Evolutionary conservation across 1,139 yeast species (phyloP), one percentile per base, ranked within the genome.

Genomic region (Hansenula sp.): DNA sequence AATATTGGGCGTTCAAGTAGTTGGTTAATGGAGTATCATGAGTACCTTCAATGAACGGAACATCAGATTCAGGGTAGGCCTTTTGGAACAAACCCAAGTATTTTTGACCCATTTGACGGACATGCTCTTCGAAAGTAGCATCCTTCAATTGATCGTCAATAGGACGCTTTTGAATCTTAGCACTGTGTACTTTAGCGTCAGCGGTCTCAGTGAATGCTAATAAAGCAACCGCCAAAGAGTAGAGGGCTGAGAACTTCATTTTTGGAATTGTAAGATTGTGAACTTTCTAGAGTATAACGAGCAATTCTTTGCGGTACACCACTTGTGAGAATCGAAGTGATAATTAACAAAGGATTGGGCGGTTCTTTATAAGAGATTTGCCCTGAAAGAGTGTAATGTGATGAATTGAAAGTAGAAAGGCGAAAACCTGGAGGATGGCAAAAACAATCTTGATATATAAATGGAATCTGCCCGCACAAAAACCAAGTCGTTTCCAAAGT

Each of bases 1-100:
- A 91, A 68, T 93, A 93, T 70, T 93, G 98, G 36, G 97, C 97
- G 64, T 93, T 91, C 70, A 87, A 71, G 67, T 91, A 93, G 72
- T 93, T 90, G 55, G 93, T 83, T 64, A 93, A 77, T 8, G 98
- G 98, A 40, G 87, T 76, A 49, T 84, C 84, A 58, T 79, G 85
- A 42, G 56, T 52, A 29, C 50, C 51, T 43, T 63, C 60, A 34
- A 72, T 66, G 52, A 77, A 72, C 27, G 84, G 82, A 40, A 74
- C 65, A 58, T 61, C 52, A 45, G 60, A 52, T 33, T 64, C 68
- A 32, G 71, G 67, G 52, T 65, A 63, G 31, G 72, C 70, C 40
- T 68, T 72, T 59, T 76, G 72, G 67, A 72, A 84, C 42, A 74
- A 61, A 45, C 74, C 70, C 54, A 84, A 62, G 65, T 89, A 90